These are phyloP conservation scores for Fusarium sambucinum DNA, from an alignment of 2,329 filamentous ascomycete genomes.

Conservation along the genomic window DNA sequence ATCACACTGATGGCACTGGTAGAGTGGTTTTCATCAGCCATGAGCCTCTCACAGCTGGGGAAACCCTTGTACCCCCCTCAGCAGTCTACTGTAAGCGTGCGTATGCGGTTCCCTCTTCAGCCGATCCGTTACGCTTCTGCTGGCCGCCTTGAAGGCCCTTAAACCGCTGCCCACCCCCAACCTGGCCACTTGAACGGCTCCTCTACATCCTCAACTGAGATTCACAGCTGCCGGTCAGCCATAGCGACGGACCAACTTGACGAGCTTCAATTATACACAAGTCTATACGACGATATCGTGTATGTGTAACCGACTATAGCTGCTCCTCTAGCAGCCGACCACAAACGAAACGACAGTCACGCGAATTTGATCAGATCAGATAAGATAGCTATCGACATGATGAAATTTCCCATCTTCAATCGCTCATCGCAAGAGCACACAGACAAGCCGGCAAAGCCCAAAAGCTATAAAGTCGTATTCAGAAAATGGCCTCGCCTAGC, in stretches of 20 bases:
- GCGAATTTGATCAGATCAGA: background rate
- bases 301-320: conserved; percentile 40
- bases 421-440: conserved; percentile 24
- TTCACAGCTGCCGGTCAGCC: conserved; percentile 30
- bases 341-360: conserved; percentile 6
- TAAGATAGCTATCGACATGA: conserved; percentile 22
- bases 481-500: conserved; percentile 66
- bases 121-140: conserved; percentile 11
- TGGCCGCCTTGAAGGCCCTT: conserved; percentile 45
- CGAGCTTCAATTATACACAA: conserved; percentile 9
- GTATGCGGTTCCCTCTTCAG: conserved; percentile 18
- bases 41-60: conserved; percentile 27
- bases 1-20: conserved; percentile 27
- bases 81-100: background rate
- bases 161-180: conserved; percentile 47
- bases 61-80: conserved; percentile 5
- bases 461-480: conserved; percentile 67
- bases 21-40: conserved; percentile 13
- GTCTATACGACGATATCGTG: conserved; percentile 8
- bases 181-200: conserved; percentile 15
- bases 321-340: conserved; percentile 39
- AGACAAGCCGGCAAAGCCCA: conserved; percentile 32
- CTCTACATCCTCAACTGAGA: conserved; percentile 27
- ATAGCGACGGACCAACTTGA: conserved; percentile 21
- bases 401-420: conserved; percentile 44